phyloP scores from a whole-genome alignment of 2,329 filamentous ascomycete species.

The Epichloe gansuensis region DNA sequence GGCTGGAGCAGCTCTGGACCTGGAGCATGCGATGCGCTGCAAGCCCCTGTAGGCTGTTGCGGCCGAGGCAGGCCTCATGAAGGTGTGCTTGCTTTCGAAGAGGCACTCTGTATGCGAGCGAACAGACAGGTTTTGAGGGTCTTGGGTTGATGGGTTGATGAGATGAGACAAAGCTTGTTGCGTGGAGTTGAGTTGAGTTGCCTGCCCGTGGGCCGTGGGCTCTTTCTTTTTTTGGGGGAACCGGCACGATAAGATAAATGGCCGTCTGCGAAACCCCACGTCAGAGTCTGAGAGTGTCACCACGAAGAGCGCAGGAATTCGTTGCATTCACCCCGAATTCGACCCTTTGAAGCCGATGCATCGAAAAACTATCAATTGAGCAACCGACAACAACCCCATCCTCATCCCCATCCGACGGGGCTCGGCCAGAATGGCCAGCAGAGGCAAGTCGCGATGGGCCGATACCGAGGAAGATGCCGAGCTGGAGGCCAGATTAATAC shows the following conservation, averaged over 20 bases:
- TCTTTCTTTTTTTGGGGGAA: background rate
- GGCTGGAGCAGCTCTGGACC: background rate
- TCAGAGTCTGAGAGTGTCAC: too few species aligned
- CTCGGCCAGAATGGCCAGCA: slow-evolving; percentile 40
- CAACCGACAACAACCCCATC: background rate
- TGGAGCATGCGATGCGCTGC: slow-evolving; percentile 1
- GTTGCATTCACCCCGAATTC: too few species aligned
- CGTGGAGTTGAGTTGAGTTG: background rate
- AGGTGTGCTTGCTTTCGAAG: background rate
- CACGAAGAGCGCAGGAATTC: too few species aligned
- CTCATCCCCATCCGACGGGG: background rate
- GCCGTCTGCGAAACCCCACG: background rate
- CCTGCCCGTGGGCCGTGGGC: too few species aligned
- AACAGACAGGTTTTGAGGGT: too few species aligned
- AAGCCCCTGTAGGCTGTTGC: background rate
- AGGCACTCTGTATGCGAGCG: too few species aligned
- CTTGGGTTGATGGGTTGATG: background rate
- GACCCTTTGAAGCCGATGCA: too few species aligned
- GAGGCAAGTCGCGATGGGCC: slow-evolving; percentile 72
- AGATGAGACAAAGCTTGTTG: background rate
- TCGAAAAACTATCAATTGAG: too few species aligned
- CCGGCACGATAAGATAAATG: background rate
- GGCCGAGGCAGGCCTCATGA: background rate
- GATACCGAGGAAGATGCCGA: slow-evolving; percentile 71
- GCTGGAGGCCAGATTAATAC: slow-evolving; percentile 58